Evolutionary conservation across 2,329 filamentous ascomycete species (phyloP), one percentile per base, ranked within the genome.

Genomic region (Colletotrichum limetticola): DNA sequence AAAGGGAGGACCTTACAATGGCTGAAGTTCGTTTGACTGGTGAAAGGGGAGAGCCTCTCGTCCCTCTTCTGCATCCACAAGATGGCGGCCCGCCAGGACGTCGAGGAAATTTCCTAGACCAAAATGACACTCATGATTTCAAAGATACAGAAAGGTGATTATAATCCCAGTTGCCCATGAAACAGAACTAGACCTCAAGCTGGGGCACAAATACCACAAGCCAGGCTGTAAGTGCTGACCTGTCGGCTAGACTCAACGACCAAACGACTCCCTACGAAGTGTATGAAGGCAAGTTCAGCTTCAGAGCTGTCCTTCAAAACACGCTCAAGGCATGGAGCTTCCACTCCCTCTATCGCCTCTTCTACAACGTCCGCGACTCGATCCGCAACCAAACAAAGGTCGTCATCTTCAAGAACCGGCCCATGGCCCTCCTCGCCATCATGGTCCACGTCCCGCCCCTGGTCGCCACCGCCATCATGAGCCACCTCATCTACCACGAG

Each of bases 361-460:
- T 61, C 37, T 49, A 49, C 24, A 49, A 61, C 9, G 24, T 61
- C 7, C 59, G 22, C 24, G 35, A 49, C 59, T 61, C 24, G 26
- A 30, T 61, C 11, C 59, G 24, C 37, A 61, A 61, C 22, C 37
- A 49, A 12, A 49, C 59, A 6, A 22, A 61, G 24, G 35, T 49
- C 22, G 24, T 49, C 24, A 46, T 61, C 24, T 30, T 61, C 37
- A 19, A 30, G 5, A 49, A 30, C 59, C 32, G 57, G 7, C 57
- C 57, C 9, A 60, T 60, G 32, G 32, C 32, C 11, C 32, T 60
- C 32, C 57, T 60, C 57, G 57, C 57, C n/a, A 42, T 60, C 16
- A n/a, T 60, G 19, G 57, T 60, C n/a, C 55, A 67, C 30, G 12
- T 67, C 8, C 64, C 55, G 6, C 32, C 64, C 26, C 37, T 67